phyloP scores from a whole-genome alignment of 306 rosid genomes.

The Sicyos baderoa region DNA sequence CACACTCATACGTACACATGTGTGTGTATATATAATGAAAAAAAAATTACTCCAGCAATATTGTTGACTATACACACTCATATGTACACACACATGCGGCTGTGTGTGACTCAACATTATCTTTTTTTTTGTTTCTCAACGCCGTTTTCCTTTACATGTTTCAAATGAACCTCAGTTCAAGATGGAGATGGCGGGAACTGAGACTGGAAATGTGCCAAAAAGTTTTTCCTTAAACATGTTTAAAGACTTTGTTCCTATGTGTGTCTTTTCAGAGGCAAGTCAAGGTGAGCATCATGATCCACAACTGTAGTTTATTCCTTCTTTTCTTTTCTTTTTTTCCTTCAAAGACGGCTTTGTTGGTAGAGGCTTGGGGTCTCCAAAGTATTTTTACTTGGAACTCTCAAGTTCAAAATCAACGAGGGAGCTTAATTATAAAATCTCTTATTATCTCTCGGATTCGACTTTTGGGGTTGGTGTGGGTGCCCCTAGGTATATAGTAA shows the following conservation, averaged over 20 bases:
- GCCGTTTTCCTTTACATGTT: conserved; percentile 16
- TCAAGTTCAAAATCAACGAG: too few relatives aligned
- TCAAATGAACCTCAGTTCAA: conserved; percentile 51
- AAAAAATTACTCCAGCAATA: too few relatives aligned
- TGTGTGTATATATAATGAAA: not conserved
- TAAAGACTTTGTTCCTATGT: conserved; percentile 92
- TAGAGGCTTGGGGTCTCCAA: too few relatives aligned
- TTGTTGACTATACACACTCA: not conserved
- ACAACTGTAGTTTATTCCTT: not conserved
- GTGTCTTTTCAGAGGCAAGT: conserved; percentile 72
- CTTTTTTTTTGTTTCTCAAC: not conserved
- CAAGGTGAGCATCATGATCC: conserved; percentile 54
- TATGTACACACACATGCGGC: too few relatives aligned
- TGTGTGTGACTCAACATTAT: not conserved
- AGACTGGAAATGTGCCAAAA: conserved; percentile 51
- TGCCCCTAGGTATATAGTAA: too few relatives aligned
- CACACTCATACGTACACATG: not conserved
- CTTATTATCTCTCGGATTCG: too few relatives aligned
- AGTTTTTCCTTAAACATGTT: conserved; percentile 75
- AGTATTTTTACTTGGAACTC: too few relatives aligned
- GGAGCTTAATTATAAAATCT: too few relatives aligned
- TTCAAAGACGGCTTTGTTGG: too few relatives aligned
- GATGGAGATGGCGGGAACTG: conserved; percentile 80
- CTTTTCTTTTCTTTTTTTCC: not conserved
- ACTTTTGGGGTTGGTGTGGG: too few relatives aligned